These are phyloP conservation scores for Hypoxylon cercidicola DNA, from an alignment of 495 filamentous ascomycete genomes.

Conservation along the genomic window DNA sequence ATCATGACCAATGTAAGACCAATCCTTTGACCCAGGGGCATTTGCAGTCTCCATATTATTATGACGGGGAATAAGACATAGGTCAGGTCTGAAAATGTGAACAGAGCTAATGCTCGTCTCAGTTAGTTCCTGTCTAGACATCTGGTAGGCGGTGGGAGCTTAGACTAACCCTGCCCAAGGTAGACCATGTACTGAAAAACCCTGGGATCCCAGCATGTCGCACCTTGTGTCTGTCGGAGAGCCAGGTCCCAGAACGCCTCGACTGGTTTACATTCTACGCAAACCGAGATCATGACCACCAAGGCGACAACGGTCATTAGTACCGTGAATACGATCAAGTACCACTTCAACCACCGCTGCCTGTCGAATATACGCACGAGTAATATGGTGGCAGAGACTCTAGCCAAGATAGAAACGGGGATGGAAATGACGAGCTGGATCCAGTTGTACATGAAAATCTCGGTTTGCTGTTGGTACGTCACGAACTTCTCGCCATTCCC, in stretches of 20 bases:
- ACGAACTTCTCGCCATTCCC: too few species aligned
- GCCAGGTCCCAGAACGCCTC: constrained; percentile 14
- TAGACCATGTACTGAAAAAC: background rate
- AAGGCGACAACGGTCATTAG: background rate
- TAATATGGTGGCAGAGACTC: constrained; percentile 31
- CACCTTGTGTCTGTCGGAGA: background rate
- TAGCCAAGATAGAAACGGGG: background rate
- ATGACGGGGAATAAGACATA: constrained; percentile 30
- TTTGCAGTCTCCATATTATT: constrained; percentile 37
- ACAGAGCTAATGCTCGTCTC: background rate
- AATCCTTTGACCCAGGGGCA: constrained; percentile 21
- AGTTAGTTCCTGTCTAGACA: too few species aligned
- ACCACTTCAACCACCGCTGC: constrained; percentile 31
- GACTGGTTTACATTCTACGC: background rate
- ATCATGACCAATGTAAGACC: constrained; percentile 10
- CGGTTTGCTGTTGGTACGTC: too few species aligned
- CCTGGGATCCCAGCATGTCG: constrained; percentile 2
- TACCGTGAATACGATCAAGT: constrained; percentile 15
- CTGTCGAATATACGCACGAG: constrained; percentile 32
- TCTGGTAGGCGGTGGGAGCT: too few species aligned
- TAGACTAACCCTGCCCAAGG: background rate
- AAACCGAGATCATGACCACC: background rate
- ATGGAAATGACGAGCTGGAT: background rate
- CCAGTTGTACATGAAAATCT: background rate
- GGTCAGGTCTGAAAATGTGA: constrained; percentile 27